Conservation (phyloP, 164 flowering plant genomes). For the Euptelea pleiosperma region DNA sequence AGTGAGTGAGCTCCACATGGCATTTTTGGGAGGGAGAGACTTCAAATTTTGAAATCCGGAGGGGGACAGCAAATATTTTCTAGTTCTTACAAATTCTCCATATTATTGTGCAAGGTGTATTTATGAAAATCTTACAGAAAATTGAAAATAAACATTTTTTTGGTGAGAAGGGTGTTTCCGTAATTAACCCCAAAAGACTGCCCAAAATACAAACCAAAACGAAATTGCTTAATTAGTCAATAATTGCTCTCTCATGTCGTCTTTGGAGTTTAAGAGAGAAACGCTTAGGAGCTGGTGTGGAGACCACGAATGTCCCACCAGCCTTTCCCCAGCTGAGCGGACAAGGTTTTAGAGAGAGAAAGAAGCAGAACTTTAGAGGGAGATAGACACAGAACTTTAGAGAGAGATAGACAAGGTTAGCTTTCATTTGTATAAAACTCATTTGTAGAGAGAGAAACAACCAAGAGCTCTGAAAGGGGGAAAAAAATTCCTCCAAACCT, state of each 20-base stretch:
- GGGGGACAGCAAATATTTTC: no score
- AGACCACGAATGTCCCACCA: slow-evolving; percentile 17
- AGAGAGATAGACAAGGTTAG: slow-evolving; percentile 3
- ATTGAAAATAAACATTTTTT: no score
- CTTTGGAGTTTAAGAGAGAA: slow-evolving; percentile 1
- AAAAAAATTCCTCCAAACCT: slow-evolving; percentile 5
- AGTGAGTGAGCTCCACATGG: no score
- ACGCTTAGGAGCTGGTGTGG: slow-evolving; percentile 7
- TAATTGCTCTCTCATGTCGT: slow-evolving; percentile 3
- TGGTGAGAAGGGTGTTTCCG: neutral
- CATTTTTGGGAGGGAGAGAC: no score
- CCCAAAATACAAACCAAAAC: neutral
- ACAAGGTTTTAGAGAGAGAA: no score
- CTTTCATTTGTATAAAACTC: neutral
- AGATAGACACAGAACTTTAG: slow-evolving; percentile 1
- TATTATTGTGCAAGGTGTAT: no score
- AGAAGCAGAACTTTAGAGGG: slow-evolving; percentile 3
- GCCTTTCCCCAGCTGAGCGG: slow-evolving; percentile 1
- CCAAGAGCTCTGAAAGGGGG: slow-evolving; percentile 4
- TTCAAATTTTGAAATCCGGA: no score
- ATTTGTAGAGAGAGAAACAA: slow-evolving; percentile 13
- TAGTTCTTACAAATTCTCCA: no score
- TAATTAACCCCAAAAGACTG: neutral
- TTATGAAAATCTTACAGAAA: no score
- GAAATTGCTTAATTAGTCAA: neutral